phyloP scores from a whole-genome alignment of 495 filamentous ascomycete species.

The Astrocystis sublimbata region DNA sequence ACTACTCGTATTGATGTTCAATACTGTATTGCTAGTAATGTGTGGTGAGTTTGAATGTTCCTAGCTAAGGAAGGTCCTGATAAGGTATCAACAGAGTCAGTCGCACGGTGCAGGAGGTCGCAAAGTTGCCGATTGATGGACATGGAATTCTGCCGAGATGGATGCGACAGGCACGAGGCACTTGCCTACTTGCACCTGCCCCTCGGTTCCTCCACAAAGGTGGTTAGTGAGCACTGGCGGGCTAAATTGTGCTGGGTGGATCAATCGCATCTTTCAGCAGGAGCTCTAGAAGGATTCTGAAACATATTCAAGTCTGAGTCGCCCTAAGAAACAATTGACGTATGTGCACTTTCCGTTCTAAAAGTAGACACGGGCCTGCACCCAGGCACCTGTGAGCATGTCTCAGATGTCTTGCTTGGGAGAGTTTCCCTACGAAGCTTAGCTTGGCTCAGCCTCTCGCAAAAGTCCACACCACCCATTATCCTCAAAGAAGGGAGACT shows the following conservation, averaged over 20 bases:
- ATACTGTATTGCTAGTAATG: neutral
- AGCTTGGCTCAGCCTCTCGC: neutral
- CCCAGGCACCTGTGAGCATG: neutral
- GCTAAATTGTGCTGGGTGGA: neutral
- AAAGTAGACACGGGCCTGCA: neutral
- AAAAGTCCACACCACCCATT: no score
- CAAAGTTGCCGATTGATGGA: neutral
- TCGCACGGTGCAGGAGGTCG: no score
- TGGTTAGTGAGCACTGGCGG: neutral
- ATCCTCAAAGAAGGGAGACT: no score
- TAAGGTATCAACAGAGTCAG: no score
- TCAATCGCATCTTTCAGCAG: neutral
- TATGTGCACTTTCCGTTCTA: neutral
- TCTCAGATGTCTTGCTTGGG: no score
- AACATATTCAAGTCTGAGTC: neutral
- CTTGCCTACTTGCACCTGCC: no score
- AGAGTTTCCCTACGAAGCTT: neutral
- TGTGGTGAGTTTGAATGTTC: no score
- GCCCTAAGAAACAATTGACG: neutral
- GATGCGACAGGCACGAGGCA: neutral
- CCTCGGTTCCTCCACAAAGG: no score
- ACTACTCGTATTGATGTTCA: no score
- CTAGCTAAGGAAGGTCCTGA: no score
- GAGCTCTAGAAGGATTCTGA: neutral
- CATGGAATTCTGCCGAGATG: neutral